Percentiles rank a stretch among this genome's conserved stretches.
Conservation (phyloP, 345 rosid genomes). For the Anastatica hierochuntica region DNA sequence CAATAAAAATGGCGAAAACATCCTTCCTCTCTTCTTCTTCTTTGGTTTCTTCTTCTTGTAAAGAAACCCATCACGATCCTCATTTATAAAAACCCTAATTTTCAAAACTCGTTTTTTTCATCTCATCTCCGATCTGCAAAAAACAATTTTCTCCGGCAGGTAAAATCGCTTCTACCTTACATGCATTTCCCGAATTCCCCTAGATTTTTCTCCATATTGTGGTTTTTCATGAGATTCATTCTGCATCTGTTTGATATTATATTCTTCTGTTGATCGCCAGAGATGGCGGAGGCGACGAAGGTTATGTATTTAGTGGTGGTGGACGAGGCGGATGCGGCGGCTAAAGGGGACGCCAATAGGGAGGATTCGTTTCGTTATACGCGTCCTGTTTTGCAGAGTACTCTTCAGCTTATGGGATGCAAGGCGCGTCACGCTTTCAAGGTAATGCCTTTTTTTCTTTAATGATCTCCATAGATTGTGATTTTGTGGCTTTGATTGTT, state of each 20-base stretch:
- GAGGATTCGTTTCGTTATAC: conserved; percentile 69
- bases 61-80: conserved; percentile 14
- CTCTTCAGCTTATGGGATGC: conserved; percentile 99
- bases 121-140: conserved; percentile 9
- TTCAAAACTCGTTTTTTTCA: neutral
- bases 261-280: conserved; percentile 4
- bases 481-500: neutral
- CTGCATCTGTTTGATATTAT: neutral
- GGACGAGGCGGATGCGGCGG: conserved; percentile 35
- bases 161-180: neutral
- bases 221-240: neutral
- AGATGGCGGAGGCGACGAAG: conserved; percentile 60
- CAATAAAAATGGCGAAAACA: conserved; percentile 22
- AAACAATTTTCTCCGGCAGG: neutral
- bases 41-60: neutral
- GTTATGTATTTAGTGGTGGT: conserved; percentile 71
- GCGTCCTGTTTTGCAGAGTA: conserved; percentile 83
- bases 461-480: neutral
- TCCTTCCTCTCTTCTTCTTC: conserved; percentile 13
- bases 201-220: neutral
- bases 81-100: conserved; percentile 25
- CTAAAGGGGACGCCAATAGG: conserved; percentile 24
- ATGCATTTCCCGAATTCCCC: conserved; percentile 17
- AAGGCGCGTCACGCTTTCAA: conserved; percentile 96
- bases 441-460: conserved; percentile 27